phyloP scores from a whole-genome alignment of 768 basidiomycete species.

The Pleurotus sapidus region DNA sequence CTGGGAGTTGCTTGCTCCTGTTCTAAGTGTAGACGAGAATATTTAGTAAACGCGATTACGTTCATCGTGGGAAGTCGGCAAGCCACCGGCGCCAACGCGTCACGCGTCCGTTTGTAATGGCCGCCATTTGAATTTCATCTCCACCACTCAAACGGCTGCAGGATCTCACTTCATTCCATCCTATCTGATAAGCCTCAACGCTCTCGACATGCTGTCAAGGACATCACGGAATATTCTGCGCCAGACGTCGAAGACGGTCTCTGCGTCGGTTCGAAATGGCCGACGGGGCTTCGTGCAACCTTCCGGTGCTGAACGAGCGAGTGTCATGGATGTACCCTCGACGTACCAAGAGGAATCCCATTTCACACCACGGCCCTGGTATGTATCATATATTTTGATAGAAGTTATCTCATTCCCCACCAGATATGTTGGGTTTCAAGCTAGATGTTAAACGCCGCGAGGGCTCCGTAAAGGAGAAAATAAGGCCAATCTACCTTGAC shows the following conservation, averaged over 20 bases:
- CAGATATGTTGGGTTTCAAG: slow-evolving; percentile 91
- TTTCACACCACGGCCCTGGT: slow-evolving; percentile 72
- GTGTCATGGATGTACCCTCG: slow-evolving; percentile 77
- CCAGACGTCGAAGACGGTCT: slow-evolving; percentile 18
- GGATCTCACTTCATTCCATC: not conserved
- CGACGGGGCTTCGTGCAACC: slow-evolving; percentile 75
- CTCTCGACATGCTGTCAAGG: slow-evolving; percentile 53
- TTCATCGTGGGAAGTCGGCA: not conserved
- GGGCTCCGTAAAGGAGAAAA: slow-evolving; percentile 53
- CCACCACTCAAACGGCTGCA: not conserved
- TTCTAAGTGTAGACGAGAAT: no score
- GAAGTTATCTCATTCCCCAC: slow-evolving; percentile 5
- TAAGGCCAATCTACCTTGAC: slow-evolving; percentile 94
- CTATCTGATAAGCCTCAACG: slow-evolving; percentile 16
- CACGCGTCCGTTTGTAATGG: not conserved
- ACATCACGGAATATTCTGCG: slow-evolving; percentile 40
- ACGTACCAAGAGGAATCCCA: slow-evolving; percentile 67
- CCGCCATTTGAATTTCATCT: not conserved
- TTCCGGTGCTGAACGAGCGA: slow-evolving; percentile 78
- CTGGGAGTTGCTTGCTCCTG: no score
- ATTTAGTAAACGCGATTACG: no score
- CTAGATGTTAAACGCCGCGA: slow-evolving; percentile 63
- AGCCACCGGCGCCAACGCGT: not conserved
- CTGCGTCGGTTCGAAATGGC: slow-evolving; percentile 20
- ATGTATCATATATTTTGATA: slow-evolving; percentile 10